Conservation (phyloP, 768 basidiomycete genomes). For the Lactarius psammicola region DNA sequence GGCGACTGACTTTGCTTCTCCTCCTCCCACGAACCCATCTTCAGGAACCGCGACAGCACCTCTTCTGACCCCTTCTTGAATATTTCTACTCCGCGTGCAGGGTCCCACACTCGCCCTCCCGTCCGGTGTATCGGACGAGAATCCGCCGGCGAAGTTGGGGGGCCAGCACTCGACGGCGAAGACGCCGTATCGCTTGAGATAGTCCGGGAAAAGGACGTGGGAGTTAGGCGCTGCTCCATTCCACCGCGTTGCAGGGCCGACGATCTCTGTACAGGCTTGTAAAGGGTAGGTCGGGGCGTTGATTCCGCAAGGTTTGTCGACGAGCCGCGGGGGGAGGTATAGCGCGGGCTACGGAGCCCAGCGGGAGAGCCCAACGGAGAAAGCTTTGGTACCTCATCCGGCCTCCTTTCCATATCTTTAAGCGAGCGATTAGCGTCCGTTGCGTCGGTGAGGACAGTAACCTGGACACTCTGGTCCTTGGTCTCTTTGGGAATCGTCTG, state of each 20-base stretch:
- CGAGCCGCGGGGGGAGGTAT: conserved; percentile 30
- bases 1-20: conserved; percentile 36
- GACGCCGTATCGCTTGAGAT: conserved; percentile 52
- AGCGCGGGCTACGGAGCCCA: conserved; percentile 30
- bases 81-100: conserved; percentile 76
- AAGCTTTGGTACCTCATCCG: conserved; percentile 31
- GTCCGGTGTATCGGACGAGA: conserved; percentile 39
- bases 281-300: conserved; percentile 20
- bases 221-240: conserved; percentile 17
- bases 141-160: conserved; percentile 45
- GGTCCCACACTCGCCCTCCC: conserved; percentile 76
- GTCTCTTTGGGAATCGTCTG: conserved; percentile 63
- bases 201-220: conserved; percentile 36
- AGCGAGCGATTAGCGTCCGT: conserved; percentile 26
- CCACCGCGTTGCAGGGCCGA: conserved; percentile 26
- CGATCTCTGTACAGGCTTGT: conserved; percentile 17
- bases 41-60: conserved; percentile 79
- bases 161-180: conserved; percentile 55
- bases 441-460: conserved; percentile 34
- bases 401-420: conserved; percentile 25
- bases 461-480: conserved; percentile 60
- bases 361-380: conserved; percentile 35
- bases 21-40: conserved; percentile 71
- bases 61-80: conserved; percentile 89
- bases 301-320: conserved; percentile 27